Evolutionary conservation across 192 early-diverging fungal species (phyloP).

Genomic region (Rhizoclosmatium globosum): DNA sequence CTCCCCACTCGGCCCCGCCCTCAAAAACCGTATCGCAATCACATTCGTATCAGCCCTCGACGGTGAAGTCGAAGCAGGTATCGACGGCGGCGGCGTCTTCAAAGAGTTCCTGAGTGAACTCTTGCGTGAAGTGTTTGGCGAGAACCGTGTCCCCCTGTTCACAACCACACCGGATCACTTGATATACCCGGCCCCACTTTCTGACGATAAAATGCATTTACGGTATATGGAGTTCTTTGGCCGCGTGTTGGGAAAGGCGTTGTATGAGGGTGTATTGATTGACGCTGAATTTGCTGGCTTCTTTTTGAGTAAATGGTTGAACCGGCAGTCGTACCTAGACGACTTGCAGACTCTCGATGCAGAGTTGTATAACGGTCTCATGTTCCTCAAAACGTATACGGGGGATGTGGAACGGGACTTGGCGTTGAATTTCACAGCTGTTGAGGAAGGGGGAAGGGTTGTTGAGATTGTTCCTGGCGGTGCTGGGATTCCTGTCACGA

Average conservation of each 20-base stretch:
- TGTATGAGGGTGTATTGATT: conserved; percentile 64
- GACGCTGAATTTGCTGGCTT: conserved; percentile 61
- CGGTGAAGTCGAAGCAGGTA: conserved; percentile 87
- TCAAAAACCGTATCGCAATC: conserved; percentile 85
- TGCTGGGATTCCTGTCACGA: conserved; percentile 78
- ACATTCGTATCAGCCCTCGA: conserved; percentile 82
- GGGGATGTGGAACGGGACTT: conserved; percentile 59
- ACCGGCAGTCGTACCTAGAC: conserved; percentile 59
- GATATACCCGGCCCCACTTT: conserved; percentile 48
- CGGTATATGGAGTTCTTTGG: conserved; percentile 61
- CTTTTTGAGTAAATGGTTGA: conserved; percentile 62
- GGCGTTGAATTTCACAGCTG: conserved; percentile 52
- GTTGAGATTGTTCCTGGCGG: conserved; percentile 85
- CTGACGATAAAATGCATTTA: conserved; percentile 42
- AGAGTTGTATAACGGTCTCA: conserved; percentile 56
- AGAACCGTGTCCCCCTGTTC: conserved; percentile 53
- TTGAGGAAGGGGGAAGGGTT: conserved; percentile 45
- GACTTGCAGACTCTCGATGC: conserved; percentile 59
- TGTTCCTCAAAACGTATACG: conserved; percentile 57
- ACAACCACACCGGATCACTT: conserved; percentile 46
- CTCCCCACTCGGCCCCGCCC: conserved; percentile 64
- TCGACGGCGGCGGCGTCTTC: conserved; percentile 91
- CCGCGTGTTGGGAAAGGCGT: conserved; percentile 62
- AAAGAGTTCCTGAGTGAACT: conserved; percentile 88
- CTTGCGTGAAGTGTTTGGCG: conserved; percentile 61